These are phyloP conservation scores for Suhomyces panamericanus DNA, from an alignment of 1,139 yeast genomes.

Conservation along the genomic window DNA sequence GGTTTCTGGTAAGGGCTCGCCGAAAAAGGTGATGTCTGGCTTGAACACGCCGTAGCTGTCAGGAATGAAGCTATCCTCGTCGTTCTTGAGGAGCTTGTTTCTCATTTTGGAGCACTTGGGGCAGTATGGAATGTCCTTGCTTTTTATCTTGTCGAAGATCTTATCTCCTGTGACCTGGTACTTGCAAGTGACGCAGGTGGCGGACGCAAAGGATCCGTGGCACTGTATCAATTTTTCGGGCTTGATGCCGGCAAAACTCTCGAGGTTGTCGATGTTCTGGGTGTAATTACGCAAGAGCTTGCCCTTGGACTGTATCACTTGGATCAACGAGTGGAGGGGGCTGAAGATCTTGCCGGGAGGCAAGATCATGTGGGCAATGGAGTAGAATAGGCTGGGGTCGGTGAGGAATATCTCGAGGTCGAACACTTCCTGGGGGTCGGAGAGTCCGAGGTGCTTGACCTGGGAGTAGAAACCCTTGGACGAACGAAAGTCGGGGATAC, in stretches of 20 bases:
- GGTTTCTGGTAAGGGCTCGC: constrained; percentile 76
- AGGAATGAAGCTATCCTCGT: constrained; percentile 30
- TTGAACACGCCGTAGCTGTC: constrained; percentile 82
- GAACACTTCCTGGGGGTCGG: constrained; percentile 94
- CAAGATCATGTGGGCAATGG: constrained; percentile 82
- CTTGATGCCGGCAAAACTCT: constrained; percentile 76
- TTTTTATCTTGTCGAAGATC: constrained; percentile 62
- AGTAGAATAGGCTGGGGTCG: constrained; percentile 82
- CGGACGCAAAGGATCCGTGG: constrained; percentile 94
- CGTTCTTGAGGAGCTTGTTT: constrained; percentile 35
- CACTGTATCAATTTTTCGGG: constrained; percentile 81
- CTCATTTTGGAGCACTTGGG: constrained; percentile 55
- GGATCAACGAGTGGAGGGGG: constrained; percentile 85
- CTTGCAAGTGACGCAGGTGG: constrained; percentile 82
- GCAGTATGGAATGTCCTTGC: constrained; percentile 67
- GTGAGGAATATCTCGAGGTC: constrained; percentile 69
- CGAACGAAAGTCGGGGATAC: constrained; percentile 94
- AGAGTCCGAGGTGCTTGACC: constrained; percentile 63
- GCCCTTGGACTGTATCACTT: constrained; percentile 69
- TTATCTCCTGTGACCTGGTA: constrained; percentile 66
- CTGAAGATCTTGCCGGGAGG: constrained; percentile 77
- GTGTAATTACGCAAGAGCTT: constrained; percentile 87
- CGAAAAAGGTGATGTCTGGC: constrained; percentile 95
- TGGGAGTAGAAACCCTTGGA: constrained; percentile 81
- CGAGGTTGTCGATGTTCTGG: constrained; percentile 92